Percentiles rank a stretch among this genome's conserved stretches.
phyloP scores from a whole-genome alignment of 306 rosid species.

The Quercus parvula region DNA sequence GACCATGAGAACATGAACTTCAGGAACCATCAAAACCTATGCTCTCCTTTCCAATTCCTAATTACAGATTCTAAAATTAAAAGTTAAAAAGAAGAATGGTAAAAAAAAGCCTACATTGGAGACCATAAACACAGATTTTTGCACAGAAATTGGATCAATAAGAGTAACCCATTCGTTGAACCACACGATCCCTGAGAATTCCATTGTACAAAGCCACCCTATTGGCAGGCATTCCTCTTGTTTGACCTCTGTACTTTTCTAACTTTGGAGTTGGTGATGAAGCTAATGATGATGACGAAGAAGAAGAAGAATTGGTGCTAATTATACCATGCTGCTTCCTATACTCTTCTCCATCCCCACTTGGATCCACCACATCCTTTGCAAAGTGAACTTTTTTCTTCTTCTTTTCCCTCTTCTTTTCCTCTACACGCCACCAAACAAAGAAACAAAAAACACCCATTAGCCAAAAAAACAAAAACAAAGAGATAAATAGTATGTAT shows the following conservation, averaged over 20 bases:
- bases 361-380: constrained; percentile 71
- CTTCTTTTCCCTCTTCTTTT: constrained; percentile 43
- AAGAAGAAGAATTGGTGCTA: not conserved
- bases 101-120: not conserved
- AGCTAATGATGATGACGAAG: constrained; percentile 4
- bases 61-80: not conserved
- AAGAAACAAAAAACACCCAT: not conserved
- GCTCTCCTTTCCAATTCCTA: constrained; percentile 36
- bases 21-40: constrained; percentile 20
- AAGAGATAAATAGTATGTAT: constrained; percentile 2
- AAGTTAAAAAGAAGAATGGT: not conserved
- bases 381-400: constrained; percentile 82
- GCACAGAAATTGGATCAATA: constrained; percentile 40
- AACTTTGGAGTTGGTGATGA: constrained; percentile 18
- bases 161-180: constrained; percentile 62
- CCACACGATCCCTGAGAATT: constrained; percentile 75
- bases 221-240: constrained; percentile 74
- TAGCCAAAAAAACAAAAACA: not conserved
- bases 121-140: constrained; percentile 10
- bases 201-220: constrained; percentile 82
- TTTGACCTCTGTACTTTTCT: constrained; percentile 22
- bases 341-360: constrained; percentile 54
- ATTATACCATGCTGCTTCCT: constrained; percentile 37
- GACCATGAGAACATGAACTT: constrained; percentile 10
- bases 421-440: constrained; percentile 33